Conservation (phyloP, 495 filamentous ascomycete species). For the Aspergillus carlsbadensis region DNA sequence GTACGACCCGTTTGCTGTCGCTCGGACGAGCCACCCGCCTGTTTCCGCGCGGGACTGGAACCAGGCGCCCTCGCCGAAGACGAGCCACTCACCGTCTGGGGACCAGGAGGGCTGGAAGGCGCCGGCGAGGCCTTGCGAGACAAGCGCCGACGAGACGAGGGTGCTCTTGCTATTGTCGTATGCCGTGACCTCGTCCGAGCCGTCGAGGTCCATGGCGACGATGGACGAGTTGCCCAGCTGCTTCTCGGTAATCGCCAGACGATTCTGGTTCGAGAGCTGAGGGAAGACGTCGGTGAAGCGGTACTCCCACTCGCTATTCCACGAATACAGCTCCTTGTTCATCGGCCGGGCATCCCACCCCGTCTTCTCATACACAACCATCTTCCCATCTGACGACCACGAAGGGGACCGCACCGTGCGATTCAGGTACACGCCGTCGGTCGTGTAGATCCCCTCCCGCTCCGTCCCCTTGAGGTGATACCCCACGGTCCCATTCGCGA, state of each 20-base stretch:
- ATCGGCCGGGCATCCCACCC: slow-evolving; percentile 24
- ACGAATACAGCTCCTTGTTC: slow-evolving; percentile 30
- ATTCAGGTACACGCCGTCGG: slow-evolving; percentile 17
- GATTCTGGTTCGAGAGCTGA: slow-evolving; percentile 20
- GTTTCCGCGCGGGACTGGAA: slow-evolving; percentile 23
- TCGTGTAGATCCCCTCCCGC: slow-evolving; percentile 24
- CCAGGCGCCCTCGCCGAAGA: slow-evolving; percentile 33
- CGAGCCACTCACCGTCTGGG: slow-evolving; percentile 28
- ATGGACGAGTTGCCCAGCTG: slow-evolving; percentile 31
- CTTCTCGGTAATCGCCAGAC: slow-evolving; percentile 28
- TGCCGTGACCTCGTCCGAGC: slow-evolving; percentile 9
- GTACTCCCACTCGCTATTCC: slow-evolving; percentile 34
- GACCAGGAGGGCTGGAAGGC: slow-evolving; percentile 33
- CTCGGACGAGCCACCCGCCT: slow-evolving; percentile 25
- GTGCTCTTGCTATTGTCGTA: slow-evolving; percentile 13
- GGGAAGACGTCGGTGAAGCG: slow-evolving; percentile 38
- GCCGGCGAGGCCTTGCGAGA: slow-evolving; percentile 19
- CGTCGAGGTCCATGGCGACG: slow-evolving; percentile 17
- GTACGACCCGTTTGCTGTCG: slow-evolving; percentile 24
- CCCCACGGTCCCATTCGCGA: slow-evolving; percentile 20
- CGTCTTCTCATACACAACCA: slow-evolving; percentile 30
- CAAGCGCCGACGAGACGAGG: slow-evolving; percentile 10
- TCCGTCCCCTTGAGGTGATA: slow-evolving; percentile 27
- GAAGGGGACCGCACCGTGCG: slow-evolving; percentile 26
- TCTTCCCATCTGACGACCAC: slow-evolving; percentile 30